Conservation (phyloP, 257 asterid genomes). For the Nemophila menziesii region DNA sequence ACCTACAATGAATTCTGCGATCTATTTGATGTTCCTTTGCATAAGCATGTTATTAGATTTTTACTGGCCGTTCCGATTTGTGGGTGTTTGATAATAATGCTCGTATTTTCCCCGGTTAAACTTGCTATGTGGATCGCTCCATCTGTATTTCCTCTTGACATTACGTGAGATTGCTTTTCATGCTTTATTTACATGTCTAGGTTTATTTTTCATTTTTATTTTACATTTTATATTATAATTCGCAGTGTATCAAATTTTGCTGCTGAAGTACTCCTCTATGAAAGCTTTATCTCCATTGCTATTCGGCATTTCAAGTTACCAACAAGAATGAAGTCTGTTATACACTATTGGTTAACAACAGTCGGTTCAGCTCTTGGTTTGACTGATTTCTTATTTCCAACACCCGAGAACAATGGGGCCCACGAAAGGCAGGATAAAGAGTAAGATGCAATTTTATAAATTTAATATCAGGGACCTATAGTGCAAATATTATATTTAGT, state of each 20-base stretch:
- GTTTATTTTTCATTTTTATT: too few species aligned
- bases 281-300: constrained; percentile 96
- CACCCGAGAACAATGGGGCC: constrained; percentile 70
- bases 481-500: too few species aligned
- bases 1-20: constrained; percentile 97
- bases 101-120: constrained; percentile 91
- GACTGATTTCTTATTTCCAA: constrained; percentile 78
- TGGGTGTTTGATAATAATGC: constrained; percentile 95
- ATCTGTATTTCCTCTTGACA: constrained; percentile 86
- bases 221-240: neutral
- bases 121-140: constrained; percentile 90
- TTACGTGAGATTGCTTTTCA: constrained; percentile 60
- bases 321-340: constrained; percentile 75
- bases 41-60: constrained; percentile 98
- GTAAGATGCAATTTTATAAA: constrained; percentile 49
- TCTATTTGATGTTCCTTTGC: constrained; percentile 95
- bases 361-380: constrained; percentile 95
- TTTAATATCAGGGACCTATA: too few species aligned
- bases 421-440: too few species aligned
- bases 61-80: constrained; percentile 82
- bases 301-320: constrained; percentile 90
- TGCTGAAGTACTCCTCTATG: constrained; percentile 96
- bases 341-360: constrained; percentile 88
- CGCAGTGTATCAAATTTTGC: constrained; percentile 60
- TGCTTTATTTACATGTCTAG: neutral